Base-by-base conservation (phyloP, 2,329 filamentous ascomycete species). In the Escovopsis sp. region DNA sequence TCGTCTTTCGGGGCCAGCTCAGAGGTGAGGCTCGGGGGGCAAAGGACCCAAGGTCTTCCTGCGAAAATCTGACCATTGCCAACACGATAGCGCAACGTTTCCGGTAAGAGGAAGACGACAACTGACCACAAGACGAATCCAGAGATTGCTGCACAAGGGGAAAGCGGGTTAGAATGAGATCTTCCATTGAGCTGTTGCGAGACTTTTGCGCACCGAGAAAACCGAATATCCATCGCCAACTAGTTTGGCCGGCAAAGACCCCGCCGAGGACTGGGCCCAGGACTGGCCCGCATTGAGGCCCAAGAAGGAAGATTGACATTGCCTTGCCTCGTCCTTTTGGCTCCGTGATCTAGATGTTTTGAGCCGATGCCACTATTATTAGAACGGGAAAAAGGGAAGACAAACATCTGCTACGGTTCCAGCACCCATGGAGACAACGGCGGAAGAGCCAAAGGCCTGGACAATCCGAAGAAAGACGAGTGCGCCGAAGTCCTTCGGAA, bases 171-270 rank as follows among this genome's bases (percentile, higher is more conserved):
- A 9, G 8, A 32, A 32, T 9, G 3, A 3, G 11, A n/a, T 10
- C 35, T n/a, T 19, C 35, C 26, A 12, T n/a, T 5, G 5, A 12
- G 26, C 11, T 11, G n/a, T 18, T 36, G 9, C 23, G 9, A 19
- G 35, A 19, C 36, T 37, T 37, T 10, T 1, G 37, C 45, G 26
- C 43, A 53, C 51, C 55, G 15, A 62, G 47, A 32, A 67, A 65
- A 1, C 60, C 64, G 45, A 68, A 68, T 4, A 62, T 56, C 64
- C 65, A 69, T 46, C 66, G 51, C 66, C 66, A 69, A 4, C 50
- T 53, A 1, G 54, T 47, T 2, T 44, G 38, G 11, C 53, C 51
- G 4, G 61, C 58, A 28, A 68, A 56, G 18, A 55, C 53, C 23
- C 65, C 65, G 4, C 65, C 66, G 3, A 68, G 51, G 1, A 67